Evolutionary conservation across 2,329 filamentous ascomycete genomes (phyloP).

Genomic region (Chrysoporthe cubensis): DNA sequence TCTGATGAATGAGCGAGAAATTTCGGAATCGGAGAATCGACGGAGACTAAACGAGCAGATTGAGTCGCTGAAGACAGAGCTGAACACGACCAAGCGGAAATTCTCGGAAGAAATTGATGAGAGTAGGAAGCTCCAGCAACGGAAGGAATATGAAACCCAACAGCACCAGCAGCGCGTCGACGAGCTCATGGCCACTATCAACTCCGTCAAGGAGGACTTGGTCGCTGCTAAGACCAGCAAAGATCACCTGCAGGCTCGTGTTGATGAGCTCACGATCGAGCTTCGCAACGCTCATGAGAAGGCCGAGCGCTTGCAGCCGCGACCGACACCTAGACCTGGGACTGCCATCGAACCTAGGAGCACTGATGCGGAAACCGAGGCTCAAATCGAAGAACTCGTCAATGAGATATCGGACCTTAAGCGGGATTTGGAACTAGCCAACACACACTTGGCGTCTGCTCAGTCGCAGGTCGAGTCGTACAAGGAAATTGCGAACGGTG

Average conservation of each 20-base stretch:
- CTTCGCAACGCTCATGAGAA: slow-evolving; percentile 89
- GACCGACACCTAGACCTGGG: slow-evolving; percentile 66
- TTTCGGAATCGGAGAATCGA: slow-evolving; percentile 78
- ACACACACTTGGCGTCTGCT: slow-evolving; percentile 78
- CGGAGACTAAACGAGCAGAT: slow-evolving; percentile 78
- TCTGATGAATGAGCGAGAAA: slow-evolving; percentile 88
- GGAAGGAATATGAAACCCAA: slow-evolving; percentile 88
- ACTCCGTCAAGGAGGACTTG: slow-evolving; percentile 83
- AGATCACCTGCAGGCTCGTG: slow-evolving; percentile 85
- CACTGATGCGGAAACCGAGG: slow-evolving; percentile 49
- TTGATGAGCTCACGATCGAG: slow-evolving; percentile 88
- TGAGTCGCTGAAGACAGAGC: slow-evolving; percentile 78
- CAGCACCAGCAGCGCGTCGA: slow-evolving; percentile 92
- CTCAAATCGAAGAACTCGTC: slow-evolving; percentile 77
- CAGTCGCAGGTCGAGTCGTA: slow-evolving; percentile 85
- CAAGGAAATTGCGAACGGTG: slow-evolving; percentile 81
- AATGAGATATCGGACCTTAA: slow-evolving; percentile 85
- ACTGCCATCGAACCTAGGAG: slow-evolving; percentile 46
- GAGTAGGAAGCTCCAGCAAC: slow-evolving; percentile 76
- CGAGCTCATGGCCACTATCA: slow-evolving; percentile 79
- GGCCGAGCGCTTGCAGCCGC: slow-evolving; percentile 78
- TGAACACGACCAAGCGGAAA: slow-evolving; percentile 79
- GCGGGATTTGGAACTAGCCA: slow-evolving; percentile 81
- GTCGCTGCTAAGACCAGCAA: slow-evolving; percentile 83
- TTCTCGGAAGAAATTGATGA: slow-evolving; percentile 83